Evolutionary conservation across 202 grass and related monocot genomes (phyloP).

Genomic region (Schoenoplectus triqueter): DNA sequence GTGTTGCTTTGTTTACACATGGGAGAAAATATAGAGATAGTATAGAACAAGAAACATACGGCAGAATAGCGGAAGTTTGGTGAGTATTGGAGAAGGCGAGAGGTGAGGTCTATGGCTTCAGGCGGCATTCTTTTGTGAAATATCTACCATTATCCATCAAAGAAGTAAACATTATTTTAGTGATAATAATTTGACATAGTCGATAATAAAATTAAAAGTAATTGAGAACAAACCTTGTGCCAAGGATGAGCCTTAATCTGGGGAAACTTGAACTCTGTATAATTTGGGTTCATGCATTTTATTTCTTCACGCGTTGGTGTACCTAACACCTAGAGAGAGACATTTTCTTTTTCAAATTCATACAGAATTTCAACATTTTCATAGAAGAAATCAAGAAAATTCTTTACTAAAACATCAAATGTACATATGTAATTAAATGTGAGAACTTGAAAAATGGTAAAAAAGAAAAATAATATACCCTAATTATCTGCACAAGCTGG

Average conservation of each 20-base stretch:
- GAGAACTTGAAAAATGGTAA: background rate
- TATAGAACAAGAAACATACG: slow-evolving; percentile 54
- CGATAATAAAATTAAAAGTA: slow-evolving; percentile 36
- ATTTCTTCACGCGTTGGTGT: slow-evolving; percentile 95
- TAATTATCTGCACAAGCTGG: slow-evolving; percentile 81
- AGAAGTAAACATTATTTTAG: slow-evolving; percentile 17
- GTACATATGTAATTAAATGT: slow-evolving; percentile 31
- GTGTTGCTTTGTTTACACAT: slow-evolving; percentile 28
- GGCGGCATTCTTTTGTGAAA: slow-evolving; percentile 91
- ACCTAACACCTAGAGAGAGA: slow-evolving; percentile 66
- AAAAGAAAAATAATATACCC: slow-evolving; percentile 40
- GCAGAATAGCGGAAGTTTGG: slow-evolving; percentile 81
- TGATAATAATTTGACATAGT: slow-evolving; percentile 9
- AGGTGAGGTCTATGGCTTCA: slow-evolving; percentile 82
- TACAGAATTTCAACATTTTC: slow-evolving; percentile 19
- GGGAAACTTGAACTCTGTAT: slow-evolving; percentile 87
- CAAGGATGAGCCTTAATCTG: slow-evolving; percentile 97
- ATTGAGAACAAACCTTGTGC: slow-evolving; percentile 68
- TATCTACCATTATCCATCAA: slow-evolving; percentile 48
- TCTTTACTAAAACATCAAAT: slow-evolving; percentile 58
- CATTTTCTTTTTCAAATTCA: slow-evolving; percentile 41
- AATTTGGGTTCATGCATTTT: slow-evolving; percentile 96
- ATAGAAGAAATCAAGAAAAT: background rate
- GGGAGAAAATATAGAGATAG: slow-evolving; percentile 26
- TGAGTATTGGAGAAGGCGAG: slow-evolving; percentile 80